A percentile compares a stretch with the other conserved stretches of the same genome.
These are phyloP conservation scores for Papiliotrema laurentii DNA, from an alignment of 1,284 basidiomycete genomes.

Conservation along the genomic window DNA sequence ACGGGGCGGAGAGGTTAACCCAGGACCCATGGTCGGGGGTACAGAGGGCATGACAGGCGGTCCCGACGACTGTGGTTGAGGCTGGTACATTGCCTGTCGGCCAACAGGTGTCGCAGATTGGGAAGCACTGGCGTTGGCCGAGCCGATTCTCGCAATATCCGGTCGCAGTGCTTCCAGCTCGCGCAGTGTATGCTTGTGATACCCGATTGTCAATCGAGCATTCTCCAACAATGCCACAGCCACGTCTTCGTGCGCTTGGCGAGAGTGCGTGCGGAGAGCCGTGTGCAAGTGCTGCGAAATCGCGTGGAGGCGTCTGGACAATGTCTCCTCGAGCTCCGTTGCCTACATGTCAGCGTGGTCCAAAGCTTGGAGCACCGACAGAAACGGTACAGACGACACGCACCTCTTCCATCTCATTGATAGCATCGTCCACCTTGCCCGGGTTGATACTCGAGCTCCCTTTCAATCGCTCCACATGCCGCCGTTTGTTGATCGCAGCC, in stretches of 20 bases:
- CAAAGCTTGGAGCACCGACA: not conserved
- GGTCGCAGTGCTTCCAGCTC: slow-evolving; percentile 78
- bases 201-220: slow-evolving; percentile 80
- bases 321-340: slow-evolving; percentile 74
- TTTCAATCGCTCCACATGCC: slow-evolving; percentile 84
- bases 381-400: slow-evolving; percentile 11
- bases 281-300: slow-evolving; percentile 87
- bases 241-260: slow-evolving; percentile 80
- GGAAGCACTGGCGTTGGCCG: not conserved
- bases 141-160: slow-evolving; percentile 56
- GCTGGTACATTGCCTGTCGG: not conserved
- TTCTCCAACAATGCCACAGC: slow-evolving; percentile 83
- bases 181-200: slow-evolving; percentile 77
- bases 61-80: not conserved
- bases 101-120: not conserved
- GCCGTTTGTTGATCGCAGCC: slow-evolving; percentile 80
- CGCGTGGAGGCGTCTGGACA: slow-evolving; percentile 73
- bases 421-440: slow-evolving; percentile 82
- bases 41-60: not conserved
- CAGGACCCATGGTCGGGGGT: slow-evolving; percentile 1
- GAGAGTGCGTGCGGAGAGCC: slow-evolving; percentile 74
- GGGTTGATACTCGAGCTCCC: slow-evolving; percentile 79
- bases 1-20: slow-evolving; percentile 3
- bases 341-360: slow-evolving; percentile 52
- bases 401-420: slow-evolving; percentile 91